Percentiles rank a stretch among this genome's conserved stretches.
phyloP scores from a whole-genome alignment of 257 asterid species.

The Solanum neorickii region DNA sequence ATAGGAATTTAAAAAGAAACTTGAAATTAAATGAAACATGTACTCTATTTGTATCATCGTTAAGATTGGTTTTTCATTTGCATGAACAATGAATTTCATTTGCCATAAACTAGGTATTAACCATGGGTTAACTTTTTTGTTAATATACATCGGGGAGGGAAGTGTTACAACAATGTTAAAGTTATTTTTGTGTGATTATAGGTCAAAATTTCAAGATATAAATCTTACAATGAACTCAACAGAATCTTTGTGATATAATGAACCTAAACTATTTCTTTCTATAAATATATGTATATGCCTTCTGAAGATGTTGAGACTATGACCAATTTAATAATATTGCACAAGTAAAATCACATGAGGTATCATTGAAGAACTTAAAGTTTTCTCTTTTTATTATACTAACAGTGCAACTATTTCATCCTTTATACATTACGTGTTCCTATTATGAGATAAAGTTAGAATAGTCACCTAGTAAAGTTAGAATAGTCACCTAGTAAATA shows the following conservation, averaged over 20 bases:
- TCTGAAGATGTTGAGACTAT: no score
- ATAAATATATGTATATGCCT: neutral
- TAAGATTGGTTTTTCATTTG: neutral
- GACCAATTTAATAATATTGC: no score
- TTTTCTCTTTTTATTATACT: no score
- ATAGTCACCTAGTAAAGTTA: no score
- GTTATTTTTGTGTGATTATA: neutral
- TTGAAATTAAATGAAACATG: neutral
- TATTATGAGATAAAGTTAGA: no score
- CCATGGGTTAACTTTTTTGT: neutral
- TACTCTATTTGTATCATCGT: neutral
- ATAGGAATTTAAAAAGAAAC: no score
- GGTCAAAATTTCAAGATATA: neutral
- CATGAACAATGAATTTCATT: neutral
- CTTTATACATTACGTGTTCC: no score
- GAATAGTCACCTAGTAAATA: no score
- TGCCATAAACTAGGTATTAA: neutral
- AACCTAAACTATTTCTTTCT: neutral
- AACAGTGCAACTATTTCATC: no score
- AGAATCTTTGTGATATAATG: neutral
- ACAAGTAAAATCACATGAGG: no score
- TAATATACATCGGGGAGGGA: neutral
- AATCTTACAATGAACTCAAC: neutral
- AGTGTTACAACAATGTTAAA: no score
- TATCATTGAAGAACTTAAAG: no score